Base-by-base conservation (phyloP, 2,329 filamentous ascomycete genomes). In the Fonsecaea erecta region DNA sequence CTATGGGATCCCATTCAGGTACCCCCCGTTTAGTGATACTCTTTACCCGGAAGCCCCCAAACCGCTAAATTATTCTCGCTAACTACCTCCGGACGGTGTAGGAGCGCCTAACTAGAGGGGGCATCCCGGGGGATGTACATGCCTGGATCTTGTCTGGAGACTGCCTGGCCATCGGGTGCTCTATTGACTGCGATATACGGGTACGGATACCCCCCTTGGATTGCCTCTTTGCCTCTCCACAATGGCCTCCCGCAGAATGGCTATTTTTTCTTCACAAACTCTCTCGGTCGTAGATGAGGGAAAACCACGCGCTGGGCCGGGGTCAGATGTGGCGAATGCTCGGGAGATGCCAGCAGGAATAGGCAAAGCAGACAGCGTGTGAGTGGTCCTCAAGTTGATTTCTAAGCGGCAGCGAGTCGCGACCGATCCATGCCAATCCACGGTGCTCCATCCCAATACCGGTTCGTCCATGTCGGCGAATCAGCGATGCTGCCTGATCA, bases 341-440 rank as follows among this genome's bases (percentile, higher is more conserved):
- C 46, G 28, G 18, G 43, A 12, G 43, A 48, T 26, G 34, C 14
- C 53, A 34, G 55, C 55, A 58, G 37, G 51, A 43, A 12, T 53
- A 48, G 32, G 58, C 34, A 34, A 53, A 35, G 14, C 34, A 32
- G 21, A 32, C 24, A 34, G 40, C 55, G 54, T 58, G 59, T 30
- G 28, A 60, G 18, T 54, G 63, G 56, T 35, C 46, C 52, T 48
- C 51, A 61, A 52, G 53, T 66, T 68, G 67, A 68, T 68, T 68
- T 68, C 61, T 68, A 68, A 68, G 64, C 67, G 46, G 61, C 48
- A 51, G 46, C 11, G 58, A 68, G 62, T 56, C 63, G 61, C 64
- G 64, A 62, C 61, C 66, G 67, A 64, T 66, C 67, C 64, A 68
- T 66, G 61, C 58, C 57, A 48, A 52, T 66, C 67, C 55, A 62